These are phyloP conservation scores for Botrytis byssoidea DNA, from an alignment of 2,329 filamentous ascomycete genomes.

Conservation along the genomic window DNA sequence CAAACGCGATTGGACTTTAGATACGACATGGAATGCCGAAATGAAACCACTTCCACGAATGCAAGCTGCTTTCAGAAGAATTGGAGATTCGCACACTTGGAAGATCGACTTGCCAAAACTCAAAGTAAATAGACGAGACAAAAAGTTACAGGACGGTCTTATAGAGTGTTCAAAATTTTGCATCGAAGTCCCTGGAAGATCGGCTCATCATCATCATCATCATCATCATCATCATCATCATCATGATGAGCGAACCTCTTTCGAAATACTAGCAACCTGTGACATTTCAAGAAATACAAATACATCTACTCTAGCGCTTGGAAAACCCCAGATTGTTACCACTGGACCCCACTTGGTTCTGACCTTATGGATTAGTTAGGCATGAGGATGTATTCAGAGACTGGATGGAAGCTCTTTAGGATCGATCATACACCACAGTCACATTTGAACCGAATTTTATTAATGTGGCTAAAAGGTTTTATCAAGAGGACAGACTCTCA, in stretches of 20 bases:
- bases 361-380: background rate
- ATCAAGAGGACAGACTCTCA: background rate
- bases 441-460: background rate
- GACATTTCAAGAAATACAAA: background rate
- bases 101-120: background rate
- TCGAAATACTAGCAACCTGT: background rate
- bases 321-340: accelerated
- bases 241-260: background rate
- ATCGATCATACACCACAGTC: background rate
- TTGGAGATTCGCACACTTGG: background rate
- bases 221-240: too few relatives aligned
- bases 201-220: too few relatives aligned
- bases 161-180: background rate
- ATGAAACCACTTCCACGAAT: too few relatives aligned
- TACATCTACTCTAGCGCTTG: background rate
- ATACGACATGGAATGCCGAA: background rate
- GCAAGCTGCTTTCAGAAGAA: background rate
- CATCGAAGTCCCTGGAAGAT: background rate
- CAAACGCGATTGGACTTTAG: background rate
- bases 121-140: background rate
- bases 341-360: background rate
- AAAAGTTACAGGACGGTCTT: background rate
- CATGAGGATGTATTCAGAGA: background rate
- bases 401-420: background rate
- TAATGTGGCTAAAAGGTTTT: background rate